A percentile compares a stretch with the other conserved stretches of the same genome.
These are phyloP conservation scores for Discostella pseudostelligera DNA, from an alignment of 108 stramenopile genomes.

Conservation along the genomic window DNA sequence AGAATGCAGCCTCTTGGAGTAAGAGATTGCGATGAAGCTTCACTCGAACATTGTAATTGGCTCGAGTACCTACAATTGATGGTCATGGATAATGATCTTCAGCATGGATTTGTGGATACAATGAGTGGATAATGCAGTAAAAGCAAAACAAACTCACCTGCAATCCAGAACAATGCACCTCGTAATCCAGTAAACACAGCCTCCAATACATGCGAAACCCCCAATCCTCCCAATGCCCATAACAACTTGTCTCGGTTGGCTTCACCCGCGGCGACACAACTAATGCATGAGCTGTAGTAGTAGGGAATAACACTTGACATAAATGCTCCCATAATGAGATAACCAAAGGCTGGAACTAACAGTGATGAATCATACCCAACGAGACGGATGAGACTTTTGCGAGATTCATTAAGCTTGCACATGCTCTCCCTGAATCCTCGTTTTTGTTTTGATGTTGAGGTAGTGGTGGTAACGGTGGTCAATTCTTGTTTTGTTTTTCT, in stretches of 20 bases:
- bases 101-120: background rate
- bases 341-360: constrained; percentile 68
- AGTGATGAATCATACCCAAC: constrained; percentile 74
- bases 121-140: background rate
- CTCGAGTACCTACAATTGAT: constrained; percentile 57
- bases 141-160: constrained; percentile 48
- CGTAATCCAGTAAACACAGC: constrained; percentile 81
- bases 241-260: constrained; percentile 45
- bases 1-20: constrained; percentile 87
- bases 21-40: constrained; percentile 84
- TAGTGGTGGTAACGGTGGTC: background rate
- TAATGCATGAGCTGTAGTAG: constrained; percentile 70
- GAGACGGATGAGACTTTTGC: constrained; percentile 67
- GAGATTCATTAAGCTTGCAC: constrained; percentile 63
- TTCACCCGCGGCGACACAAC: constrained; percentile 63
- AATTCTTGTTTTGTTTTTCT: constrained; percentile 4
- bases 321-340: constrained; percentile 70
- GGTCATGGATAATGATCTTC: background rate
- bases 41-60: constrained; percentile 84
- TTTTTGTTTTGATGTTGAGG: background rate
- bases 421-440: constrained; percentile 33
- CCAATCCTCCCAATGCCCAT: constrained; percentile 62
- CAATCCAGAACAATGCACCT: constrained; percentile 86
- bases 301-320: constrained; percentile 77
- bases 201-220: constrained; percentile 53